These are phyloP conservation scores for Penicillium janthinellum DNA, from an alignment of 2,329 filamentous ascomycete species.

Conservation along the genomic window DNA sequence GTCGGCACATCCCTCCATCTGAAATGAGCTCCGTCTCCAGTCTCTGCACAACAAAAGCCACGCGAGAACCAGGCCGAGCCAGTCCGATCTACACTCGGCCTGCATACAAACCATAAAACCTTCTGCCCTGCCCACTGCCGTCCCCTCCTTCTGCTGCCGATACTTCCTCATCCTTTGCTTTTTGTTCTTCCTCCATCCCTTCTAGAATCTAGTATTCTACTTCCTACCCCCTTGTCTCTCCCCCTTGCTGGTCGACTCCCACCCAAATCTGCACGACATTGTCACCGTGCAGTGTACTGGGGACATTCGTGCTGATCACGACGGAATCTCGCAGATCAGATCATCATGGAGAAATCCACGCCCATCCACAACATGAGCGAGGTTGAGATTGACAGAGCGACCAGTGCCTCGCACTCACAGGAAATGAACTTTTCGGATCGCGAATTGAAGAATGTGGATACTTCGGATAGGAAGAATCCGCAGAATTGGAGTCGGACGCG, in stretches of 20 bases:
- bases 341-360: constrained; percentile 18
- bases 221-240: not conserved
- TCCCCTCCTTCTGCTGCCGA: not conserved
- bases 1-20: not conserved
- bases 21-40: not conserved
- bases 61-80: not conserved
- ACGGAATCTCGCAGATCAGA: not conserved
- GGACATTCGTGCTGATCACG: not conserved
- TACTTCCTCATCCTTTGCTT: not conserved
- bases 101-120: constrained; percentile 20
- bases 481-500: constrained; percentile 33
- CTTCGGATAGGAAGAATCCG: constrained; percentile 27
- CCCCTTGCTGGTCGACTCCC: not conserved
- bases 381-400: constrained; percentile 14
- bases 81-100: not conserved
- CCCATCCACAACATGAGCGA: constrained; percentile 7
- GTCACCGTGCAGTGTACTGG: not conserved
- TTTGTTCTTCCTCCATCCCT: not conserved
- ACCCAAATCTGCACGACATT: not conserved
- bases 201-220: not conserved
- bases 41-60: constrained; percentile 1
- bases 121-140: constrained; percentile 1
- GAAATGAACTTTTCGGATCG: constrained; percentile 2
- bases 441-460: constrained; percentile 8
- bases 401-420: constrained; percentile 13